Evolutionary conservation across 257 asterid species (phyloP).

Genomic region (Nicotiana tomentosiformis): DNA sequence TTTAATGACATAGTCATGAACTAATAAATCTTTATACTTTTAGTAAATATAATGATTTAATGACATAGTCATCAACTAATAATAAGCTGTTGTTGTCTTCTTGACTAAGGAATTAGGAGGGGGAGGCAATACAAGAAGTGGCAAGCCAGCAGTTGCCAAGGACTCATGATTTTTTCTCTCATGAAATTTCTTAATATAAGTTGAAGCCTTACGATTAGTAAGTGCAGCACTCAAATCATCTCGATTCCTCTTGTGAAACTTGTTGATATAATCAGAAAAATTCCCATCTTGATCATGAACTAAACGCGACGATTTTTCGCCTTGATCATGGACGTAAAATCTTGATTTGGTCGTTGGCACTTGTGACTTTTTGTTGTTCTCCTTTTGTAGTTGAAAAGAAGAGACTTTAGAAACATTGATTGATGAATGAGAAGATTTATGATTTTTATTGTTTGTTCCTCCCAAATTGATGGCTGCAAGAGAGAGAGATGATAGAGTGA

Average conservation of each 20-base stretch:
- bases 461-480: constrained; percentile 19
- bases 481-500: constrained; percentile 32
- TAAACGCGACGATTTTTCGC: background rate
- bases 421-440: background rate
- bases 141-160: background rate
- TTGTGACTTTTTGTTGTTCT: constrained; percentile 11
- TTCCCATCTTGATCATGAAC: constrained; percentile 11
- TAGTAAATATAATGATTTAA: too few relatives aligned
- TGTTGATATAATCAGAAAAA: constrained; percentile 19
- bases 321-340: constrained; percentile 2
- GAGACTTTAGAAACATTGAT: background rate
- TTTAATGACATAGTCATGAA: too few relatives aligned
- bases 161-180: background rate
- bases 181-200: constrained; percentile 10
- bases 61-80: too few relatives aligned
- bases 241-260: constrained; percentile 17
- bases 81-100: background rate
- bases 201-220: background rate
- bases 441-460: background rate
- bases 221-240: constrained; percentile 3
- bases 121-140: background rate
- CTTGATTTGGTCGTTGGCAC: constrained; percentile 3
- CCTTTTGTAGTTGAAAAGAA: background rate
- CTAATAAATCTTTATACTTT: too few relatives aligned
- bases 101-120: background rate